phyloP scores from a whole-genome alignment of 202 grass and related monocot species.

The Hordeum pubiflorum region DNA sequence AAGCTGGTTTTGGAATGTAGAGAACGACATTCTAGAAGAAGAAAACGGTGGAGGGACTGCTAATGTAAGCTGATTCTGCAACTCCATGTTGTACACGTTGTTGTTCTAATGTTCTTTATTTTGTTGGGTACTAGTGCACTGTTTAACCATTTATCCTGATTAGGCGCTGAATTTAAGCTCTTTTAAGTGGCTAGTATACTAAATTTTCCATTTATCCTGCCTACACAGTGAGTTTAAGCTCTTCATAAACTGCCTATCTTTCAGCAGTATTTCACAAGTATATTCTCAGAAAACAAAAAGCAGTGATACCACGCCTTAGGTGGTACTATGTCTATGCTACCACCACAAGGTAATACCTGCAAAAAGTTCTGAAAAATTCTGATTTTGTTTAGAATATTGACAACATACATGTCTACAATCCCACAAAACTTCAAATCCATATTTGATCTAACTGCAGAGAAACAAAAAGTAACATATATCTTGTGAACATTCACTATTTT shows the following conservation, averaged over 20 bases:
- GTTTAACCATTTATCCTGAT: neutral
- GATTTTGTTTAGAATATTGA: neutral
- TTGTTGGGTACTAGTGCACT: neutral
- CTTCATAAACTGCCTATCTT: neutral
- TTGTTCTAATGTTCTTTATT: constrained; percentile 2
- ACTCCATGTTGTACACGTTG: neutral
- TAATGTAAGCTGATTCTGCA: constrained; percentile 24
- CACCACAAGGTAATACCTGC: neutral
- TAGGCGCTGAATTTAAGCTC: neutral
- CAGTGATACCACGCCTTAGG: neutral
- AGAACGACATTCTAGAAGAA: constrained; percentile 23
- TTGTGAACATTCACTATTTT: neutral
- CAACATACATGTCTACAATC: neutral
- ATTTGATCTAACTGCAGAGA: neutral
- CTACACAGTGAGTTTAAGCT: neutral
- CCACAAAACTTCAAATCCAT: neutral
- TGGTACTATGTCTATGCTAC: neutral
- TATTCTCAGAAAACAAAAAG: neutral
- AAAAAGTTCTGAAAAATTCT: neutral
- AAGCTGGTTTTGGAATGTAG: constrained; percentile 1
- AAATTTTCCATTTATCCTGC: constrained; percentile 7
- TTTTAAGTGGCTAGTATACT: neutral
- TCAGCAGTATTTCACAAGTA: neutral
- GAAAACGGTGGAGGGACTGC: neutral
- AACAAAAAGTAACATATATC: neutral